Percentiles rank a stretch among this genome's conserved stretches.
These are phyloP conservation scores for Perkinsus marinus DNA, from an alignment of 169 alveolate species.

Conservation along the genomic window DNA sequence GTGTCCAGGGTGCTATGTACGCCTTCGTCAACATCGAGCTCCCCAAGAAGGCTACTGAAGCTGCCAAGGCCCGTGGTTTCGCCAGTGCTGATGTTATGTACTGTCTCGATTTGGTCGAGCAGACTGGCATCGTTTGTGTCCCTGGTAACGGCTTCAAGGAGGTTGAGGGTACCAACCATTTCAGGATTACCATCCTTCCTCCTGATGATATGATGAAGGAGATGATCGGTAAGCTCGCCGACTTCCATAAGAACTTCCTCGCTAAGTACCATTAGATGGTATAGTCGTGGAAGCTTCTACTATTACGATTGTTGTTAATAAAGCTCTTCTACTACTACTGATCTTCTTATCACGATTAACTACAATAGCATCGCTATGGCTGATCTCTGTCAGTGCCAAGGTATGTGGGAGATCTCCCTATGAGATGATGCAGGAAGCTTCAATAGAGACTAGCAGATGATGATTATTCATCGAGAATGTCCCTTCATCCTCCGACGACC, in stretches of 20 bases:
- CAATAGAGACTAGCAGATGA: background rate
- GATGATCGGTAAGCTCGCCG: background rate
- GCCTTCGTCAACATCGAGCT: conserved; percentile 50
- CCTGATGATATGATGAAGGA: conserved; percentile 11
- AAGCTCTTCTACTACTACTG: background rate
- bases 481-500: too few relatives aligned
- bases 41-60: conserved; percentile 30
- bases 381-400: background rate
- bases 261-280: background rate
- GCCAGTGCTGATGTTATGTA: conserved; percentile 41
- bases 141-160: conserved; percentile 74
- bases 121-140: conserved; percentile 59
- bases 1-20: conserved; percentile 68
- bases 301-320: too few relatives aligned
- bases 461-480: background rate
- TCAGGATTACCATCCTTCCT: conserved; percentile 58
- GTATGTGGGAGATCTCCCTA: background rate
- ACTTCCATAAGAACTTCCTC: conserved; percentile 5
- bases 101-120: conserved; percentile 48
- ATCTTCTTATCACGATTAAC: background rate
- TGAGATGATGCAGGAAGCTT: too few relatives aligned
- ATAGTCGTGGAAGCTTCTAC: background rate
- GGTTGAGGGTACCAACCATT: conserved; percentile 51
- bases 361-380: background rate
- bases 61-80: conserved; percentile 31